Evolutionary conservation across 495 filamentous ascomycete genomes (phyloP).

Genomic region (Talaromyces adpressus): DNA sequence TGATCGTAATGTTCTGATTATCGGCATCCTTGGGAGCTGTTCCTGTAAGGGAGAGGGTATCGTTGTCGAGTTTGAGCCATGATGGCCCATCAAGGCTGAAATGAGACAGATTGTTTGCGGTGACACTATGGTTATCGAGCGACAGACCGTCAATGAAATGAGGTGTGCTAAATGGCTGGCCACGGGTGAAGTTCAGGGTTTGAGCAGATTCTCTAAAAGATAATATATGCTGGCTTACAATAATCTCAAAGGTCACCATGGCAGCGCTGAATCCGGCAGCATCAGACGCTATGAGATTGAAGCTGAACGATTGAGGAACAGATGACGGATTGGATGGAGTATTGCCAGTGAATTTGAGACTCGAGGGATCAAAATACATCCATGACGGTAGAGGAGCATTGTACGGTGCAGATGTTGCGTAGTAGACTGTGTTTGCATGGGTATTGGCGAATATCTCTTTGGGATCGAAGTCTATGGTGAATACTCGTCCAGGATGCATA

Average conservation of each 20-base stretch:
- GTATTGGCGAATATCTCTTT: conserved; percentile 40
- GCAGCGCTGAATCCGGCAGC: conserved; percentile 68
- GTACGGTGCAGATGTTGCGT: conserved; percentile 62
- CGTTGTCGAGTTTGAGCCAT: conserved; percentile 65
- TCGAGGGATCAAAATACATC: conserved; percentile 63
- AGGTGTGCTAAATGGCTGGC: conserved; percentile 46
- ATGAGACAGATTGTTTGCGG: conserved; percentile 35
- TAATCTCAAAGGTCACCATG: conserved; percentile 57
- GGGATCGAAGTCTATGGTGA: conserved; percentile 40
- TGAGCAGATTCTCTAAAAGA: conserved; percentile 51
- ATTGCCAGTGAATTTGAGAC: conserved; percentile 65
- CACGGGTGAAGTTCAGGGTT: conserved; percentile 52
- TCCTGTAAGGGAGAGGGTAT: conserved; percentile 57
- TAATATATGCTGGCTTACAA: conserved; percentile 62
- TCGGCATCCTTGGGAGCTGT: conserved; percentile 48
- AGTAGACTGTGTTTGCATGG: conserved; percentile 51
- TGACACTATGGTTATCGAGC: conserved; percentile 53
- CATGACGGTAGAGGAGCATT: conserved; percentile 83
- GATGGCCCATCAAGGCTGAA: conserved; percentile 48
- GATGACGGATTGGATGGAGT: conserved; percentile 60
- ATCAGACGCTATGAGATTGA: conserved; percentile 74
- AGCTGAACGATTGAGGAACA: conserved; percentile 63
- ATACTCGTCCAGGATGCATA: conserved; percentile 35
- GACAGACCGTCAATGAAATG: conserved; percentile 46
- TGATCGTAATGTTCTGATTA: conserved; percentile 59